These are phyloP conservation scores for Pseudoturritis turrita DNA, from an alignment of 345 rosid species.

Conservation along the genomic window DNA sequence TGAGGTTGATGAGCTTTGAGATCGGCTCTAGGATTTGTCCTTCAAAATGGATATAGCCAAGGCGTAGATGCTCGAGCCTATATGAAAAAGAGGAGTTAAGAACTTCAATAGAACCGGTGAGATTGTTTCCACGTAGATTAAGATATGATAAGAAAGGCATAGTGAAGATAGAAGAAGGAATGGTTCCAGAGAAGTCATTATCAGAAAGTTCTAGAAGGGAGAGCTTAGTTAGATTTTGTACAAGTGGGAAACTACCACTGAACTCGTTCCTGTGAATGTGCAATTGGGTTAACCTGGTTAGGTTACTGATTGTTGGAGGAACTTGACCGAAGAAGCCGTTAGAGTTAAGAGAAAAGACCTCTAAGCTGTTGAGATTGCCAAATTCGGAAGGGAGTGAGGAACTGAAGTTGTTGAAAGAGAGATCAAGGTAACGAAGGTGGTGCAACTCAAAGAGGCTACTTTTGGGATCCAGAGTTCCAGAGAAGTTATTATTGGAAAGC, in stretches of 20 bases:
- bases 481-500: not conserved
- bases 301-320: not conserved
- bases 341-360: not conserved
- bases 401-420: not conserved
- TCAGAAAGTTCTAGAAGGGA: not conserved
- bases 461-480: not conserved
- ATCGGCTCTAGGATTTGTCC: no score
- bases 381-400: not conserved
- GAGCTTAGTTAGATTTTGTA: slow-evolving; percentile 9
- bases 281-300: not conserved
- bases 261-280: not conserved
- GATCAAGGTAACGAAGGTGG: not conserved
- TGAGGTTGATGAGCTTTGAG: no score
- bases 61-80: not conserved
- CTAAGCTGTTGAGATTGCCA: not conserved
- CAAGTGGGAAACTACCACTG: not conserved
- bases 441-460: slow-evolving; percentile 2
- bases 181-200: not conserved
- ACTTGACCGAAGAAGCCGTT: not conserved
- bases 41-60: no score
- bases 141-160: not conserved
- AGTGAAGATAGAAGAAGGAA: not conserved
- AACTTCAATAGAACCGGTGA: not conserved
- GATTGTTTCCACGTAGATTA: not conserved
- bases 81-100: not conserved